Evolutionary conservation across 139 green algal genomes (phyloP), one percentile per base, ranked within the genome.

Genomic region (Coelastrella sp.): DNA sequence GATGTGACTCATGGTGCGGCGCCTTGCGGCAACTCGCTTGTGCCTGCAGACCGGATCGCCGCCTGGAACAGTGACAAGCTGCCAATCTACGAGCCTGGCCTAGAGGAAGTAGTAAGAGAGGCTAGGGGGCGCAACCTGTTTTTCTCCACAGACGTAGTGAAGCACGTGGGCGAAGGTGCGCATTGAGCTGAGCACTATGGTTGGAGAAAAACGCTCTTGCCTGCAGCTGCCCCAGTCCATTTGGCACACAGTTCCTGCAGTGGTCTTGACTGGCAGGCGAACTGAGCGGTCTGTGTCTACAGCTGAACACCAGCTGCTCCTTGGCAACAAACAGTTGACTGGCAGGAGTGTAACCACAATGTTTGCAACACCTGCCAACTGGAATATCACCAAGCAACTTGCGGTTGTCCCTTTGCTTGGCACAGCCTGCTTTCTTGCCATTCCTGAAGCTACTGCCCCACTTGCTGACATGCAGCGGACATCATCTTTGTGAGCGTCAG

Each of bases 401-500:
- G 32, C 32, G 1, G 32, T 47, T 47, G 32, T 47, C 32, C 32
- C 1, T 47, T 47, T 47, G 32, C 32, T 47, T 47, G 32, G 32
- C 32, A 1, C 32, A 47, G 32, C 32, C 32, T 47, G 32, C 32
- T 47, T 47, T 1, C 32, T 47, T 47, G 32, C 32, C 32, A 4
- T 71, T 71, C 64, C 13, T 2, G 2, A 71, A 20, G 13, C 13
- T 20, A 5, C 13, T 14, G 64, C 64, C 64, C 16, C 16, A 3
- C 11, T 3, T 76, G 68, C 5, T 76, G 16, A 6, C 68, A 32
- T 80, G 83, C 68, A 88, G 83, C 83, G 3, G 97, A 99, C 92
- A 97, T 99, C 57, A 96, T 99, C 16, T 99, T 99, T 87, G 97
- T 99, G 92, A 98, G 95, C 81, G 98, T 99, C 5, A 99, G 99